These are phyloP conservation scores for Deinandra increscens DNA, from an alignment of 129 eudicot species.

Conservation along the genomic window DNA sequence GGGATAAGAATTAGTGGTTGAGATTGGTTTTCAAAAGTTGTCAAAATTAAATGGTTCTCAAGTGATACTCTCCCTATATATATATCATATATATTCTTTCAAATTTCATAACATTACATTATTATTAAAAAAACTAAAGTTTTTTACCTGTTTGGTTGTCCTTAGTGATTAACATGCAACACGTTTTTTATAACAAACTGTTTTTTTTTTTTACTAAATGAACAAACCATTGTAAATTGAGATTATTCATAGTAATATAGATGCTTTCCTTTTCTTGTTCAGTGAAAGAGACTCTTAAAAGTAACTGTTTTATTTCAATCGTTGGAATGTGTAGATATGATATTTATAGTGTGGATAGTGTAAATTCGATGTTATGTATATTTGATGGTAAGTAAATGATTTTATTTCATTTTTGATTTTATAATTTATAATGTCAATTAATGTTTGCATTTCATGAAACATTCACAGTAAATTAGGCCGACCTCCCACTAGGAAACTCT, in stretches of 20 bases:
- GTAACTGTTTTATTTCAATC: background rate
- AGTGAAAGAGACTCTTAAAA: background rate
- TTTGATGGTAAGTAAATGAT: background rate
- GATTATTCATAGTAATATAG: background rate
- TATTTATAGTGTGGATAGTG: background rate
- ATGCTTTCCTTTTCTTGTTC: background rate
- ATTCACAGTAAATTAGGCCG: slow-evolving; percentile 61
- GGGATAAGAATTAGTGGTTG: too few species aligned
- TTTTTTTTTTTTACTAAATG: background rate
- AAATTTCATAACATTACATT: too few species aligned
- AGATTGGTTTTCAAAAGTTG: too few species aligned
- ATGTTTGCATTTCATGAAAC: slow-evolving; percentile 14
- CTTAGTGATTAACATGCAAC: background rate
- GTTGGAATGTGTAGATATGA: background rate
- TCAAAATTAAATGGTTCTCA: too few species aligned
- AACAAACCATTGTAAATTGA: background rate
- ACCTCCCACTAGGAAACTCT: slow-evolving; percentile 73
- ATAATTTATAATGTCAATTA: background rate
- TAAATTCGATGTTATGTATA: background rate
- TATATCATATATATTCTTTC: too few species aligned
- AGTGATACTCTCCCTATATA: too few species aligned
- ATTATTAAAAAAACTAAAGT: too few species aligned
- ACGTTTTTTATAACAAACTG: background rate
- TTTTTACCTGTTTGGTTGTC: too few species aligned
- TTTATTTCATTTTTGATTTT: too few species aligned